A percentile compares a stretch with the other conserved stretches of the same genome.
Conservation (phyloP, 805 yeast species). For the Sungouiella blattae region DNA sequence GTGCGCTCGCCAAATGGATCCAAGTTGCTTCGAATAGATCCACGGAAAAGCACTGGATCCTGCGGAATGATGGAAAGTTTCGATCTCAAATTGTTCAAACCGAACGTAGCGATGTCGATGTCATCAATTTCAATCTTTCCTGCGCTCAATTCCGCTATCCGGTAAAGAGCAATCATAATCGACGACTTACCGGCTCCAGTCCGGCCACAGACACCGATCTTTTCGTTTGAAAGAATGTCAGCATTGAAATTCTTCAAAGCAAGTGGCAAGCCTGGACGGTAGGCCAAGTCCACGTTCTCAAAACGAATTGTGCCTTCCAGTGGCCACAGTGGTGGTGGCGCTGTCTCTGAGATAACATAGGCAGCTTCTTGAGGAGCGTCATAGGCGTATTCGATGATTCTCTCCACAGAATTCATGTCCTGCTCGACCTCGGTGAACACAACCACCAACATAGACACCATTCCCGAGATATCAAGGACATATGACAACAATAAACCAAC, state of each 20-base stretch:
- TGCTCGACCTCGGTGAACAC: conserved; percentile 6
- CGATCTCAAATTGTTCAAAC: conserved; percentile 11
- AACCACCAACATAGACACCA: conserved; percentile 4
- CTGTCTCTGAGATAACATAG: conserved; percentile 22
- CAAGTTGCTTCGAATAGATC: conserved; percentile 14
- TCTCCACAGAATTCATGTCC: conserved; percentile 10
- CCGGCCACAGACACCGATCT: conserved; percentile 19
- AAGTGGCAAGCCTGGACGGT: conserved; percentile 15
- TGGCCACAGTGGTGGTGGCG: conserved; percentile 19
- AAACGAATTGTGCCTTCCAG: conserved; percentile 8
- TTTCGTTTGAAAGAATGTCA: conserved; percentile 7
- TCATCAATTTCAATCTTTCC: conserved; percentile 17
- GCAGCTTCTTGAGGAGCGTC: conserved; percentile 22
- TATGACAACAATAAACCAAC: conserved; percentile 9
- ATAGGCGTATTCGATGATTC: conserved; percentile 13
- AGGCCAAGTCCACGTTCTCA: conserved; percentile 25
- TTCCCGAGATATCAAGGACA: conserved; percentile 5
- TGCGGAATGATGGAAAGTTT: conserved; percentile 19
- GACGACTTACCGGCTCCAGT: conserved; percentile 23
- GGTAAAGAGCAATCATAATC: conserved; percentile 15
- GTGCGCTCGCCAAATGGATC: conserved; percentile 15
- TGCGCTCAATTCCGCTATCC: conserved; percentile 11
- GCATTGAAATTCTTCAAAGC: conserved; percentile 11
- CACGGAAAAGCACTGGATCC: conserved; percentile 18
- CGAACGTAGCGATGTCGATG: conserved; percentile 11